A percentile compares a stretch with the other conserved stretches of the same genome.
Evolutionary conservation across 2,329 filamentous ascomycete genomes (phyloP).

Genomic region (Pyrenophora graminea): DNA sequence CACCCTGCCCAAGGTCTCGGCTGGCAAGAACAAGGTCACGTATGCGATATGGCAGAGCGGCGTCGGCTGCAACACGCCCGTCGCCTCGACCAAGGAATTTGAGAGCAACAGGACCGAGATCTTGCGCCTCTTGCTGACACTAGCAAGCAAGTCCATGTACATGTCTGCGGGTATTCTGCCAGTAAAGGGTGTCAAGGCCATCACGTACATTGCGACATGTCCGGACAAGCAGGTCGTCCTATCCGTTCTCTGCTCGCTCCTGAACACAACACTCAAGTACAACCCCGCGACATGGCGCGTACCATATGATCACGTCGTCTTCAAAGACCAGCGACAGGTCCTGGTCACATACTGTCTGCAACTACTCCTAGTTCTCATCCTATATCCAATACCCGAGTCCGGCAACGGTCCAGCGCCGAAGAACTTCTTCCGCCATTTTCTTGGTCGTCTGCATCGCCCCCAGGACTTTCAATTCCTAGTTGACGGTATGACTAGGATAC

Average conservation of each 20-base stretch:
- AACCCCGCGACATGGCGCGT: constrained; percentile 93
- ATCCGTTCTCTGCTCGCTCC: constrained; percentile 84
- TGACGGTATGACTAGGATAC: constrained; percentile 87
- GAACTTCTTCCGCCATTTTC: constrained; percentile 92
- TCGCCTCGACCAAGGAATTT: constrained; percentile 86
- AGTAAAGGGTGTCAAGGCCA: constrained; percentile 76
- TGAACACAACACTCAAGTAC: constrained; percentile 96
- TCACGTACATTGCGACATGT: constrained; percentile 87
- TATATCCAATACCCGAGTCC: constrained; percentile 86
- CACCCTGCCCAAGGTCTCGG: constrained; percentile 74
- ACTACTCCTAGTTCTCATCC: constrained; percentile 78
- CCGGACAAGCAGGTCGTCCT: constrained; percentile 90
- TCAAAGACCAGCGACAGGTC: constrained; percentile 86
- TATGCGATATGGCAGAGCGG: constrained; percentile 98
- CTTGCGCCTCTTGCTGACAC: constrained; percentile 78
- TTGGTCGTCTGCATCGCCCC: constrained; percentile 85
- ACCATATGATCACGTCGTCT: constrained; percentile 89
- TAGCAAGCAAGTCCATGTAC: constrained; percentile 93
- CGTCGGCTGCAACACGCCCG: constrained; percentile 88
- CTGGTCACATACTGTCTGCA: constrained; percentile 92
- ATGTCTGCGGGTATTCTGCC: constrained; percentile 78
- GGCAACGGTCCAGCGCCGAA: constrained; percentile 69
- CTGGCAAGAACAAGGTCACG: constrained; percentile 77
- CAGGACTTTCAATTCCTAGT: constrained; percentile 98
- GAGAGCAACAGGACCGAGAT: constrained; percentile 94